phyloP scores from a whole-genome alignment of 1,284 basidiomycete genomes.

The Heterobasidion occidentale region DNA sequence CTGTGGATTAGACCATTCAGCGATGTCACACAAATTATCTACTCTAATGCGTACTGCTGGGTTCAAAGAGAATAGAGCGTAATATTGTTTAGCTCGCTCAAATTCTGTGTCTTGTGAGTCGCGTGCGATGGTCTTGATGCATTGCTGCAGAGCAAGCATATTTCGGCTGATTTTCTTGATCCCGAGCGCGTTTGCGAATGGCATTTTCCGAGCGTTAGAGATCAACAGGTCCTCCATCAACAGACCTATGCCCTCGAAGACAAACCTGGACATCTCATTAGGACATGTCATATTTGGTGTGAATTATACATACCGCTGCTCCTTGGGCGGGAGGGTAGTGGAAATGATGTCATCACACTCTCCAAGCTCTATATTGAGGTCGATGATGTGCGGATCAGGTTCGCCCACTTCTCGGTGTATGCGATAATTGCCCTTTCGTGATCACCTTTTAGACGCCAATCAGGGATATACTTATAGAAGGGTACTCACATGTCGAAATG shows the following conservation, averaged over 20 bases:
- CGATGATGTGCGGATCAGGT: slow-evolving; percentile 85
- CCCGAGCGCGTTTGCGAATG: slow-evolving; percentile 69
- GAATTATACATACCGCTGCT: slow-evolving; percentile 51
- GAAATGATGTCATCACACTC: slow-evolving; percentile 70
- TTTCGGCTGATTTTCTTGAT: slow-evolving; percentile 88
- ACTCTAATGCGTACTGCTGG: slow-evolving; percentile 52
- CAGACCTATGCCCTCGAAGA: slow-evolving; percentile 82
- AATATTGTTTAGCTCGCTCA: slow-evolving; percentile 73
- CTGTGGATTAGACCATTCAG: slow-evolving; percentile 28
- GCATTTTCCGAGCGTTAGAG: slow-evolving; percentile 65
- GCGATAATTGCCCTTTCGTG: slow-evolving; percentile 69
- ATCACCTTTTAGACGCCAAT: neutral
- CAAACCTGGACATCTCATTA: slow-evolving; percentile 44
- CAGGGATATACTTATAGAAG: neutral
- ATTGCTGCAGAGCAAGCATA: slow-evolving; percentile 89
- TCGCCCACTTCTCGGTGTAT: slow-evolving; percentile 80
- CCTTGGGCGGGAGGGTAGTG: slow-evolving; percentile 50
- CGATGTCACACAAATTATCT: neutral
- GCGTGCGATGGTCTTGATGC: slow-evolving; percentile 73
- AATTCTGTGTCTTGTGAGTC: slow-evolving; percentile 62
- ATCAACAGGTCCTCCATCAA: slow-evolving; percentile 85
- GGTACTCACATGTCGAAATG: slow-evolving; percentile 59
- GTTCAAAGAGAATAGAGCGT: slow-evolving; percentile 65
- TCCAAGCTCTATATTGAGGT: slow-evolving; percentile 79
- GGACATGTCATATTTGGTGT: neutral